Evolutionary conservation across 2,329 filamentous ascomycete species (phyloP), one percentile per base, ranked within the genome.

Genomic region (Diaporthe eres): DNA sequence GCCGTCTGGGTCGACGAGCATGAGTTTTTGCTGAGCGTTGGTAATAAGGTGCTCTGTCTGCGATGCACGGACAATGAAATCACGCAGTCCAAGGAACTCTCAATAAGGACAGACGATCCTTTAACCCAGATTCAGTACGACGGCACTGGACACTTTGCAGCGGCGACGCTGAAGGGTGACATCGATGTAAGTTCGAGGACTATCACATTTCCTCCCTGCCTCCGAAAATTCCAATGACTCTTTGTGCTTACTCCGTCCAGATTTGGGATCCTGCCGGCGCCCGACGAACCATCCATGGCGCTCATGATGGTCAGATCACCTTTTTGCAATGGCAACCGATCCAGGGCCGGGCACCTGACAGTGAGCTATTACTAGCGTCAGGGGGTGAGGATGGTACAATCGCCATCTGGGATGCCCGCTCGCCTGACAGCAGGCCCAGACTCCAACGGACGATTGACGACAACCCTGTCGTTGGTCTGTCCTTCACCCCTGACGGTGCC

Each of bases 371-470:
- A 4, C 86, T 92, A 74, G 91, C 91, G 10, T 90, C 91, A 1
- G 90, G 90, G 34, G 89, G 89, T 4, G 90, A 92, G 77, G 91
- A 93, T 78, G 90, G 90, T 34, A 89, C 89, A 15, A 91, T 93
- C 67, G 85, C 88, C 61, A 89, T 93, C 37, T 93, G 91, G 90
- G 92, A 93, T 78, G 90, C 88, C 4, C 86, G 88, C 65, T 86
- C 85, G 51, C 82, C 87, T 1, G 90, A 91, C 72, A 87, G 85
- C 77, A 91, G 90, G 78, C 84, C 90, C 1, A 90, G 89, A 76
- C 90, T 88, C 77, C 90, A 89, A 73, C 88, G 92, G 84, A 92
- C 89, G 0, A 92, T 93, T 88, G 87, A 88, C 25, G 82, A 81
- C 37, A 85, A 86, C 1, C 87, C 90, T 10, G 89, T 92, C 60